These are phyloP conservation scores for Penicillium simplicissimum DNA, from an alignment of 495 filamentous ascomycete genomes.

Conservation along the genomic window DNA sequence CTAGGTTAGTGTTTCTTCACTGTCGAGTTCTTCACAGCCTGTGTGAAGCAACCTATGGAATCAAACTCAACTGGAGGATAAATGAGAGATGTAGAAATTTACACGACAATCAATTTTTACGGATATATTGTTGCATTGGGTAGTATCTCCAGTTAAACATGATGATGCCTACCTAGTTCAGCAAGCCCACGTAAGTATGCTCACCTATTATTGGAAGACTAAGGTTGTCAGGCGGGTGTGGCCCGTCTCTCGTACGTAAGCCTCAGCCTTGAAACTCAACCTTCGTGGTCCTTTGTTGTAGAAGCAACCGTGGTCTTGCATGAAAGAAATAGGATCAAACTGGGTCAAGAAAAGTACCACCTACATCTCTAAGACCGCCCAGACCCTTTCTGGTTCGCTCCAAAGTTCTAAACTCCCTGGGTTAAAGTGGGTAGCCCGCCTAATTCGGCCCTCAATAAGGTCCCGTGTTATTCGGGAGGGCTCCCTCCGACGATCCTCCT, in stretches of 20 bases:
- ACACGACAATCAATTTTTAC: too few species aligned
- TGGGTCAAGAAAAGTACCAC: background rate
- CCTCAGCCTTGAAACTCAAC: background rate
- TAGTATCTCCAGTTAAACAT: background rate
- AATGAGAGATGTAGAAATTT: too few species aligned
- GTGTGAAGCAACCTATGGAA: too few species aligned
- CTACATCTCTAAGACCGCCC: background rate
- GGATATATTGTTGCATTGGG: too few species aligned
- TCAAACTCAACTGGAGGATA: too few species aligned
- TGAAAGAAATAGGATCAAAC: constrained; percentile 3
- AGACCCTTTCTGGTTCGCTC: background rate
- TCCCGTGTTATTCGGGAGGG: constrained; percentile 14
- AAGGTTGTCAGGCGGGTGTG: too few species aligned
- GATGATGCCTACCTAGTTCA: constrained; percentile 1
- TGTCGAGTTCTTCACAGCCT: too few species aligned
- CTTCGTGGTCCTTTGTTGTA: background rate
- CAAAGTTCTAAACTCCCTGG: background rate
- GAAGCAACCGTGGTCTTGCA: constrained; percentile 16
- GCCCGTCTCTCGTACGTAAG: constrained; percentile 1
- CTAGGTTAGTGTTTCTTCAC: too few species aligned
- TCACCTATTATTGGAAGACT: too few species aligned
- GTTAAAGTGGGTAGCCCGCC: background rate
- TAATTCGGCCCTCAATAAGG: constrained; percentile 4
- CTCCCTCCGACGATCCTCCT: constrained; percentile 25
- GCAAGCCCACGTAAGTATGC: background rate